Base-by-base conservation (phyloP, 176 grass and related monocot genomes). In the Aechmea fasciata region DNA sequence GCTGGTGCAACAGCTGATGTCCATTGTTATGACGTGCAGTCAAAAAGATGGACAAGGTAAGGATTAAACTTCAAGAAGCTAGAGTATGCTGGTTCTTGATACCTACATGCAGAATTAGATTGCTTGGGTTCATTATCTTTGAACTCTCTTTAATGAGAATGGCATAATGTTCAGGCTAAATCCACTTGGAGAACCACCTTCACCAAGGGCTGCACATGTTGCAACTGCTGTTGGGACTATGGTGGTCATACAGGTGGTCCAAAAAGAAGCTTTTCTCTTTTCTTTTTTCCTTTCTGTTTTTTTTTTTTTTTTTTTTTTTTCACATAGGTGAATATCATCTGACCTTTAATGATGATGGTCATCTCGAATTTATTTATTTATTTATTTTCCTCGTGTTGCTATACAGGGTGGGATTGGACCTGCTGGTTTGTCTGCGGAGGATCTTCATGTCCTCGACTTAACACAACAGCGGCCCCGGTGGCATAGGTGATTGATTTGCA, bases 11-110 rank as follows among this genome's bases (percentile, higher is more conserved):
- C 90, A 0, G 84, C 87, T 24, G 94, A 99, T 72, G 84, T 99
- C 53, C 94, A 99, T 65, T 99, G 84, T 80, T 99, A 99, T 1
- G 94, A 99, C 52, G 84, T 93, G 10, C 48, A 85, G 65, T 85
- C 94, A 72, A 99, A 88, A 73, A 99, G 90, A 78, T 99, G 94
- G 94, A 99, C 71, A 70, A 97, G 94, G 94, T 92, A 87, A 51
- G 15, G 13, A 2, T 22, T 11, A 0, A 64, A 67, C 49, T 47
- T 23, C 23, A 52, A 48, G 64, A 69, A 63, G 17, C 12, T 26
- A 55, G 51, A n/a, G 63, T 71, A 68, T n/a, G 2, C 48, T 71
- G 50, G 52, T 10, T 70, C 12, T 29, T 74, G 18, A 9, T 19
- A 14, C 52, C 3, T 61, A 18, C 13, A 7, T 61, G 15, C 11